phyloP scores from a whole-genome alignment of 805 yeast species.

The Ogataea populi-albae region DNA sequence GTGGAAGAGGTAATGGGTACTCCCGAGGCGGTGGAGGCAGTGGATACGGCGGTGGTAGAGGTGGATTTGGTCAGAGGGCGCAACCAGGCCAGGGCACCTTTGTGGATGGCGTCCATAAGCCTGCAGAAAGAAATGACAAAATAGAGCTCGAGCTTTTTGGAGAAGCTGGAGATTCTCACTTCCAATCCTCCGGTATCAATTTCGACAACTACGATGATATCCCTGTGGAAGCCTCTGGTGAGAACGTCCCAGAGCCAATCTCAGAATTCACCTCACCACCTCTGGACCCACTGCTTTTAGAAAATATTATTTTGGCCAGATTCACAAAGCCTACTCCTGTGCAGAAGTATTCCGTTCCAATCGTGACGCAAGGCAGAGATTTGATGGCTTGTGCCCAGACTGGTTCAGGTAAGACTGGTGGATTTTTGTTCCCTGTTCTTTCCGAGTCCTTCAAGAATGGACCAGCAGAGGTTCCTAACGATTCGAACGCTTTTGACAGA shows the following conservation, averaged over 20 bases:
- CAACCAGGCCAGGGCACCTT: constrained; percentile 68
- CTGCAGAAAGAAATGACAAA: constrained; percentile 67
- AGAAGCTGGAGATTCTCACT: constrained; percentile 62
- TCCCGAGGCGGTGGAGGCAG: constrained; percentile 33
- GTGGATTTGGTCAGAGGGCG: constrained; percentile 35
- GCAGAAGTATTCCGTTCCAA: constrained; percentile 87
- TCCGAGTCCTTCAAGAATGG: constrained; percentile 88
- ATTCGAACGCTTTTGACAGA: constrained; percentile 50
- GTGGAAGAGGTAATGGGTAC: constrained; percentile 34
- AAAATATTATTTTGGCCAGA: constrained; percentile 83
- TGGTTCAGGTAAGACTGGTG: constrained; percentile 99
- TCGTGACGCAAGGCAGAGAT: constrained; percentile 67
- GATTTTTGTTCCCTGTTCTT: constrained; percentile 96
- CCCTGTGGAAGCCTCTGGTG: constrained; percentile 97
- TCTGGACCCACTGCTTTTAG: constrained; percentile 77
- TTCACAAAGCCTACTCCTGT: constrained; percentile 96
- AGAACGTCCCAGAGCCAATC: constrained; percentile 91
- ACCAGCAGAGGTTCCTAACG: constrained; percentile 58
- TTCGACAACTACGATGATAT: constrained; percentile 98
- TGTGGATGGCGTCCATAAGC: constrained; percentile 83
- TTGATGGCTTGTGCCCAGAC: constrained; percentile 96
- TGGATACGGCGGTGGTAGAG: constrained; percentile 33
- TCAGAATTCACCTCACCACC: constrained; percentile 88
- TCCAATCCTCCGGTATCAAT: constrained; percentile 95
- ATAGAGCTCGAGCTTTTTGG: constrained; percentile 85